phyloP scores from a whole-genome alignment of 495 filamentous ascomycete genomes.

The Aspergillus conjunctus region DNA sequence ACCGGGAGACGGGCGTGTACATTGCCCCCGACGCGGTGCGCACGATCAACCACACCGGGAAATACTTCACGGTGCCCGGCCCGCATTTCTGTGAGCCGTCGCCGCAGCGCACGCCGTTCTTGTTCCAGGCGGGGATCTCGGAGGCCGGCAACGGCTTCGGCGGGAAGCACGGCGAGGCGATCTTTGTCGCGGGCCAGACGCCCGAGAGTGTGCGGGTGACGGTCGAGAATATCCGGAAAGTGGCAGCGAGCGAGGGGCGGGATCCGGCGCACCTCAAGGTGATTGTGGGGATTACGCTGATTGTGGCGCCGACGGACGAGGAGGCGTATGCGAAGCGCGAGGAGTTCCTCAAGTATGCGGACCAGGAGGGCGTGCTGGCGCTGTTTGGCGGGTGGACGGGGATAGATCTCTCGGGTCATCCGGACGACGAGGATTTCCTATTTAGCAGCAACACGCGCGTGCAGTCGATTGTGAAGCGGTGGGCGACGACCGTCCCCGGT shows the following conservation, averaged over 20 bases:
- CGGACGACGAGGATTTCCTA: slow-evolving; percentile 57
- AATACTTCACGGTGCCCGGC: slow-evolving; percentile 65
- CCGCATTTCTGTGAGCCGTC: slow-evolving; percentile 66
- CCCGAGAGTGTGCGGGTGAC: slow-evolving; percentile 48
- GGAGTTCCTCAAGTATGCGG: slow-evolving; percentile 52
- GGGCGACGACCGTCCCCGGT: slow-evolving; percentile 35
- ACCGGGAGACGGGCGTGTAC: slow-evolving; percentile 49
- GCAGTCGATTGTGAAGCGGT: slow-evolving; percentile 39
- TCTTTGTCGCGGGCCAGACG: slow-evolving; percentile 53
- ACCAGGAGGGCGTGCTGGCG: slow-evolving; percentile 58
- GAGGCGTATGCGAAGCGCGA: slow-evolving; percentile 54
- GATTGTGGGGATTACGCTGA: slow-evolving; percentile 50
- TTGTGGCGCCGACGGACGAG: slow-evolving; percentile 57
- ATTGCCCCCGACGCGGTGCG: slow-evolving; percentile 59
- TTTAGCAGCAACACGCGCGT: slow-evolving; percentile 64
- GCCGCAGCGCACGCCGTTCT: slow-evolving; percentile 66
- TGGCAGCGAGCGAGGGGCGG: slow-evolving; percentile 46
- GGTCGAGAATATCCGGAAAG: slow-evolving; percentile 51
- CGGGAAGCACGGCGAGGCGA: slow-evolving; percentile 59
- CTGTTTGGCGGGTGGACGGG: slow-evolving; percentile 67
- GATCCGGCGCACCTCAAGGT: slow-evolving; percentile 54
- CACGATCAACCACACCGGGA: slow-evolving; percentile 66
- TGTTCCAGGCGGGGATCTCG: slow-evolving; percentile 66
- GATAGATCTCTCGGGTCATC: slow-evolving; percentile 54
- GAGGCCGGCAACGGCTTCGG: slow-evolving; percentile 64